These are phyloP conservation scores for Rhizopogon rudus DNA, from an alignment of 768 basidiomycete species.

Conservation along the genomic window DNA sequence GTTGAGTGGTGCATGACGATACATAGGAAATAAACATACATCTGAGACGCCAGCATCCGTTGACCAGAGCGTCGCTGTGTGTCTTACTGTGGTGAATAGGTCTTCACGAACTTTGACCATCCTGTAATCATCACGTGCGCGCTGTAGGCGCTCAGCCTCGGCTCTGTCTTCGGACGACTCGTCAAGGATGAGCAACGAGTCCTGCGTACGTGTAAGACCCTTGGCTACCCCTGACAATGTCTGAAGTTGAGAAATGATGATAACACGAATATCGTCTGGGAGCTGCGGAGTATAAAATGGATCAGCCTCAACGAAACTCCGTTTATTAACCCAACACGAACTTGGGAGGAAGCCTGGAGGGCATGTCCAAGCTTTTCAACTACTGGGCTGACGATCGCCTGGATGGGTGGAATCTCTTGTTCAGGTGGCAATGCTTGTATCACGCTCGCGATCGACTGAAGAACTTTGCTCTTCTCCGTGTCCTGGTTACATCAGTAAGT, in stretches of 20 bases:
- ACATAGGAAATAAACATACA: constrained; percentile 41
- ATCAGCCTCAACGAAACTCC: not conserved
- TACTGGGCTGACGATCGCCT: constrained; percentile 77
- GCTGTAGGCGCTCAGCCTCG: constrained; percentile 51
- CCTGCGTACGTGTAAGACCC: constrained; percentile 76
- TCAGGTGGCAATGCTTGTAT: constrained; percentile 82
- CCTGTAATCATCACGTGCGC: constrained; percentile 58
- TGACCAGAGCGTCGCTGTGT: constrained; percentile 71
- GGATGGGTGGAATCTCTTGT: constrained; percentile 72
- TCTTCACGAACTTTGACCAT: constrained; percentile 61
- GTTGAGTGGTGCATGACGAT: constrained; percentile 1
- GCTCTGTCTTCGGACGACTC: constrained; percentile 46
- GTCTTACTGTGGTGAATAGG: constrained; percentile 55
- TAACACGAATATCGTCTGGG: constrained; percentile 64
- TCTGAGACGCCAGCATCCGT: constrained; percentile 71
- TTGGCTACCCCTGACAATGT: constrained; percentile 82
- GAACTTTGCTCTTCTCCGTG: constrained; percentile 83
- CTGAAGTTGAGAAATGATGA: constrained; percentile 70
- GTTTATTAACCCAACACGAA: constrained; percentile 22
- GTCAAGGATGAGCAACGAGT: constrained; percentile 58
- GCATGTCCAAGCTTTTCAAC: constrained; percentile 63
- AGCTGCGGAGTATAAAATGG: constrained; percentile 34
- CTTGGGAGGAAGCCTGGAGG: constrained; percentile 48
- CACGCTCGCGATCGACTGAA: constrained; percentile 90
- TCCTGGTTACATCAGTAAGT: constrained; percentile 38